Evolutionary conservation across 352 stramenopile genomes (phyloP), one percentile per base, ranked within the genome.

Genomic region (Phytopythium mirpurense): DNA sequence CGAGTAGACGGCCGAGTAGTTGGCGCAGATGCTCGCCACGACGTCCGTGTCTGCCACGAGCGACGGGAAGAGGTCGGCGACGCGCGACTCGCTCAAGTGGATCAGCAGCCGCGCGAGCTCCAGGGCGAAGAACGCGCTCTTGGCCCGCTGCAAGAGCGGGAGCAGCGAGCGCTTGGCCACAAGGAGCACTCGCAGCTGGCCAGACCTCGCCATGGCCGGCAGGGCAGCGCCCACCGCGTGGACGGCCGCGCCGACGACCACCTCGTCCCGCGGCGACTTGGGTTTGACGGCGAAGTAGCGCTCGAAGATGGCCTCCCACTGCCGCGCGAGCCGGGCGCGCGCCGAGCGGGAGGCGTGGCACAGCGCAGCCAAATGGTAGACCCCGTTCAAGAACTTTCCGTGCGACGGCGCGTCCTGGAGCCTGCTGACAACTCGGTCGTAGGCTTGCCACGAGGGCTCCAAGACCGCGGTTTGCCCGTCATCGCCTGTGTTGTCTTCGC

Each of bases 41-140:
- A 89, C 53, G 21, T 81, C 70, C 1, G 75, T 84, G 56, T 89
- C 78, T 40, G 69, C 63, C 38, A 75, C 65, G 16, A 89, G 61
- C 5, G 78, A 80, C n/a, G 71, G 51, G 36, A 89, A 86, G 42
- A 89, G 60, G 43, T 85, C 70, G 5, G 48, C 36, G 12, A 86
- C 54, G 7, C 63, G 62, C 16, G 74, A 79, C 18, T 58, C 34
- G 51, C 74, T 79, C 31, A 86, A 23, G 44, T 68, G 72, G 18
- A 85, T 60, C 36, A 89, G 57, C 10, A 89, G 34, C 0, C 75
- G 70, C 11, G 71, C 58, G 5, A 83, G 38, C 49, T 87, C 67
- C 12, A 61, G 48, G 6, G 67, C 64, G 29, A 84, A 68, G 0
- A 49, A 34, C 10, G 44, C 54, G 19, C 63, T 72, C 42, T 63